Evolutionary conservation across 352 stramenopile species (phyloP), one percentile per base, ranked within the genome.

Genomic region (Globisporangium spiculum): DNA sequence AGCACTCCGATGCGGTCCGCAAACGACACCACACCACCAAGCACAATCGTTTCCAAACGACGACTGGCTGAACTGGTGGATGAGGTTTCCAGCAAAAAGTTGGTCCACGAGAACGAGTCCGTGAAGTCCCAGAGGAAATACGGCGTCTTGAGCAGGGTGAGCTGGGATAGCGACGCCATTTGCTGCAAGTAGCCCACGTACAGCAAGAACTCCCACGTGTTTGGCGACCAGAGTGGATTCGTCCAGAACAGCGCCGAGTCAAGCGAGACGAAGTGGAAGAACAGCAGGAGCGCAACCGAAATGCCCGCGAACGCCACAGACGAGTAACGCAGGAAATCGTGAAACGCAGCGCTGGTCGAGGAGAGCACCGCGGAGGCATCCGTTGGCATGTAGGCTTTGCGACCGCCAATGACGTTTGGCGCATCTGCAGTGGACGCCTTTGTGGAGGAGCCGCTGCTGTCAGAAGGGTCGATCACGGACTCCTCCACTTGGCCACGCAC

Each of bases 161-260:
- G 72, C 41, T 89, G 72, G 27, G 84, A 92, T 0, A 87, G 59
- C 4, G 81, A 76, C 38, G 78, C 70, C 75, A 93, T 86, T 36
- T 90, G 81, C 73, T 93, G 85, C 63, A 93, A 67, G 68, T 88
- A 89, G n/a, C 69, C 77, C 18, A 84, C 75, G 69, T 89, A 91
- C 18, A 86, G 73, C 30, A 87, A 69, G 60, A 90, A 86, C 68
- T 93, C 85, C 85, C 85, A 93, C 18, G 83, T 85, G 66, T 93
- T 93, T 1, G 85, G 85, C 46, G 81, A 85, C 83, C 80, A 91
- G 22, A 75, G 53, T 6, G 78, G 36, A 30, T 75, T 88, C 10
- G 73, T 73, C 75, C 71, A 88, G 34, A 79, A 66, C 18, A 80
- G 61, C 41, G 77, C 72, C 4, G 71, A 60, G 57, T 92, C 82